These are phyloP conservation scores for Hirsutella thompsonii DNA, from an alignment of 2,329 filamentous ascomycete genomes.

Conservation along the genomic window DNA sequence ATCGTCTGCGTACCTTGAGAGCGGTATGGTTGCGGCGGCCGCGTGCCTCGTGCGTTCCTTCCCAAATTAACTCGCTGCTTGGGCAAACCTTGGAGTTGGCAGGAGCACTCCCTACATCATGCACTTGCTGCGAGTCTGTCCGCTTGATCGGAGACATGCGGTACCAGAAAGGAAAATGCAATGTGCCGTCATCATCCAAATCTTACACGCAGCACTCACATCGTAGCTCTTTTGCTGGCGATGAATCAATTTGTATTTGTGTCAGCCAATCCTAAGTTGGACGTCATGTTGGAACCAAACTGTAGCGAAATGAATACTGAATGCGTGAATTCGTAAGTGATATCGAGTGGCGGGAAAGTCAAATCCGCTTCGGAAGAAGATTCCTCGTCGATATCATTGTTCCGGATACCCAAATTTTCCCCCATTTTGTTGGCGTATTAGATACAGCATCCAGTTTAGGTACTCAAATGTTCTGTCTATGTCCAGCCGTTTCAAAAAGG, in stretches of 20 bases:
- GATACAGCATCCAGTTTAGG: constrained; percentile 18
- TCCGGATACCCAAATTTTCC: constrained; percentile 18
- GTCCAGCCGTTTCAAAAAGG: constrained; percentile 18
- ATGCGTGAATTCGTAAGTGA: not conserved
- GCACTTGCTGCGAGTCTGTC: too few relatives aligned
- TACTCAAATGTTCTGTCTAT: constrained; percentile 18
- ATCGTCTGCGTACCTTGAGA: not conserved
- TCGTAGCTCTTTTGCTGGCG: too few relatives aligned
- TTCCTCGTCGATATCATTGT: constrained; percentile 20
- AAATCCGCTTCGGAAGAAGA: constrained; percentile 12
- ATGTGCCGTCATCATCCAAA: too few relatives aligned
- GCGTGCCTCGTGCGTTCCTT: not conserved
- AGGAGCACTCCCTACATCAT: too few relatives aligned
- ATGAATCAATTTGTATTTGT: too few relatives aligned
- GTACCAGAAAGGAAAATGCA: too few relatives aligned
- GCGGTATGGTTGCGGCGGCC: not conserved
- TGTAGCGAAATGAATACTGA: not conserved
- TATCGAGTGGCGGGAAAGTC: constrained; percentile 8
- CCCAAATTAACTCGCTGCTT: not conserved
- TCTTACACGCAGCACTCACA: too few relatives aligned
- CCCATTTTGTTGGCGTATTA: constrained; percentile 23
- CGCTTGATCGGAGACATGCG: too few relatives aligned
- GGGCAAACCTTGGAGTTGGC: too few relatives aligned
- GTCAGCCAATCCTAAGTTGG: too few relatives aligned
- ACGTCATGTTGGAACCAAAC: too few relatives aligned